Evolutionary conservation across 805 yeast genomes (phyloP).

Genomic region (Cyberlindnera euphorbiae): DNA sequence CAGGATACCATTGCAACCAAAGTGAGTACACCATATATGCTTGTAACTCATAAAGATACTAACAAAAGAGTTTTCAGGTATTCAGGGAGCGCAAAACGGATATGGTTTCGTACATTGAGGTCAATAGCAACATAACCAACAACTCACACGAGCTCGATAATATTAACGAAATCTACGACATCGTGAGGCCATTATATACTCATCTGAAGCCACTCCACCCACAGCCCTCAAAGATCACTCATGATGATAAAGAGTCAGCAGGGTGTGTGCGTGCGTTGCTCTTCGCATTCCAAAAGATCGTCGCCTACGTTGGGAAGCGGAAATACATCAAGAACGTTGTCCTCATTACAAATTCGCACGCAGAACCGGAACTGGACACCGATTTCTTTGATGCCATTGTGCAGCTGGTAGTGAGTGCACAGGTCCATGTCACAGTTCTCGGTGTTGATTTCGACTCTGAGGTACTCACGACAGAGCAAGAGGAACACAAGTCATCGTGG

Average conservation of each 20-base stretch:
- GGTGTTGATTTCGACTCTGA: conserved; percentile 20
- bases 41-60: neutral
- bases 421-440: conserved; percentile 15
- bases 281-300: conserved; percentile 10
- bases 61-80: conserved; percentile 2
- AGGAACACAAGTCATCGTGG: conserved; percentile 10
- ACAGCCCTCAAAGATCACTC: neutral
- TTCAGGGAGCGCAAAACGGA: conserved; percentile 36
- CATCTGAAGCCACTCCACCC: conserved; percentile 5
- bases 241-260: conserved; percentile 5
- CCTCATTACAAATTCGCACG: conserved; percentile 19
- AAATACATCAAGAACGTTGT: conserved; percentile 23
- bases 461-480: neutral
- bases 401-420: conserved; percentile 5
- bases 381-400: conserved; percentile 8
- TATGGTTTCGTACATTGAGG: conserved; percentile 31
- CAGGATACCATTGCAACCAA: conserved; percentile 32
- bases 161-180: conserved; percentile 1
- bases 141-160: conserved; percentile 3
- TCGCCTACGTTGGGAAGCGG: conserved; percentile 16
- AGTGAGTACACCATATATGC: conserved; percentile 2
- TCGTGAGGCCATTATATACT: conserved; percentile 3
- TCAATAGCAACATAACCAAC: conserved; percentile 15
- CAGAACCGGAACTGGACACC: conserved; percentile 12
- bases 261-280: conserved; percentile 16